Conservation (phyloP, 164 flowering plant genomes). For the grape (Vitis vinifera) region DNA sequence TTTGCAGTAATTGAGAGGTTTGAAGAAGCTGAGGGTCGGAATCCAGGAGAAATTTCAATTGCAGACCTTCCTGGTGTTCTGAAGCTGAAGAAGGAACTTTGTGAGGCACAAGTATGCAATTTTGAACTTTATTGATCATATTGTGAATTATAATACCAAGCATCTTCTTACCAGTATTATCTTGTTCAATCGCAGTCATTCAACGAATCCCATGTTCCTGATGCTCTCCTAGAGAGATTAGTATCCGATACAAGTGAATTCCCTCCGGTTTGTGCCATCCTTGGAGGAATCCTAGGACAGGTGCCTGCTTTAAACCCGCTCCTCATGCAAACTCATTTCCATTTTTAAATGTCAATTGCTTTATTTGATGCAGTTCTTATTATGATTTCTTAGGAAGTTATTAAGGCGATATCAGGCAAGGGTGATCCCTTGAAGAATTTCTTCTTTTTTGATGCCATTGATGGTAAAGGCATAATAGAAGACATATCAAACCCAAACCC, state of each 20-base stretch:
- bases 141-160: not conserved
- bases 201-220: conserved; percentile 71
- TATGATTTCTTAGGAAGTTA: conserved; percentile 69
- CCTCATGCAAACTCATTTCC: not conserved
- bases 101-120: conserved; percentile 56
- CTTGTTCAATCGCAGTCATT: conserved; percentile 45
- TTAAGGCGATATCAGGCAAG: conserved; percentile 92
- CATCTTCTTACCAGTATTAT: conserved; percentile 4
- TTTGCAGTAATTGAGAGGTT: conserved; percentile 75
- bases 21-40: conserved; percentile 65
- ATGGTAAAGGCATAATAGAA: conserved; percentile 90
- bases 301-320: conserved; percentile 26
- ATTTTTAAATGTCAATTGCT: not conserved
- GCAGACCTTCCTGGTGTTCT: conserved; percentile 66
- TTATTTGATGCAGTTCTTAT: not conserved
- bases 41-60: conserved; percentile 58
- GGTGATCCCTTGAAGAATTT: conserved; percentile 93
- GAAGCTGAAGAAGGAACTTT: conserved; percentile 70
- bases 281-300: conserved; percentile 97
- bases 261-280: conserved; percentile 91
- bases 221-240: conserved; percentile 71
- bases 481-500: conserved; percentile 47
- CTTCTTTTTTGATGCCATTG: conserved; percentile 82
- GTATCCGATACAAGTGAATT: conserved; percentile 52
- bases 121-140: not conserved